Base-by-base conservation (phyloP, 805 yeast genomes). In the Wickerhamiella brachini region DNA sequence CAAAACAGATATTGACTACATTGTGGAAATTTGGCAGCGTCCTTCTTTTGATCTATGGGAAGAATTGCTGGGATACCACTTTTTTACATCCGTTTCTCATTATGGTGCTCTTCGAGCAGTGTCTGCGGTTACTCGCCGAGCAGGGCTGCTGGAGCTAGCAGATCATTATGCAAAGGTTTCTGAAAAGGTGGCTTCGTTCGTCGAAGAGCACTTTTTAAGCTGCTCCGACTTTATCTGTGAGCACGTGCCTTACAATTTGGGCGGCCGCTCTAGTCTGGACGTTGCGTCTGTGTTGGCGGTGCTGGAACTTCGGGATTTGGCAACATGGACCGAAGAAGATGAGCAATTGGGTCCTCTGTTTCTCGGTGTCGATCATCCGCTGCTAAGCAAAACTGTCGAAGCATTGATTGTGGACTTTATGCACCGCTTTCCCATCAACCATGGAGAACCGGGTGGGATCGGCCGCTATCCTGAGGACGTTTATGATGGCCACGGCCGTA, bases 391-490 rank as follows among this genome's bases (percentile, higher is more conserved):
- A 20, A 46, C 55, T 1, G 45, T 39, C 1, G 43, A 45, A 5
- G 47, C 46, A 5, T 65, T 89, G 63, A 74, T 81, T 5, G 66
- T 74, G 39, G 83, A 81, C 56, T 85, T 88, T 93, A 77, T 76
- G 56, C 64, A 70, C 41, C 68, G 93, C 50, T 89, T 83, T 62
- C 95, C 95, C 5, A 75, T 90, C 41, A 90, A 90, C 66, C 18
- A 43, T 9, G 53, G 47, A 20, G 49, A 63, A 13, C 49, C 45
- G 2, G 61, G 55, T 18, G 58, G 59, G 2, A 44, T 89, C 49
- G 97, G 97, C 2, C 74, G 97, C 62, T 89, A 89, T 62, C 95
- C 97, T 0, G 97, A 89, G 62, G 97, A 89, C 66, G 64, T 82
- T 9, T 89, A 89, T 65, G 82, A 89, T 64, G 95, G 95, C 0